Evolutionary conservation across 371 early-diverging fungal genomes (phyloP), one percentile per base, ranked within the genome.

Genomic region (Thermomucor indicae-seudaticae): DNA sequence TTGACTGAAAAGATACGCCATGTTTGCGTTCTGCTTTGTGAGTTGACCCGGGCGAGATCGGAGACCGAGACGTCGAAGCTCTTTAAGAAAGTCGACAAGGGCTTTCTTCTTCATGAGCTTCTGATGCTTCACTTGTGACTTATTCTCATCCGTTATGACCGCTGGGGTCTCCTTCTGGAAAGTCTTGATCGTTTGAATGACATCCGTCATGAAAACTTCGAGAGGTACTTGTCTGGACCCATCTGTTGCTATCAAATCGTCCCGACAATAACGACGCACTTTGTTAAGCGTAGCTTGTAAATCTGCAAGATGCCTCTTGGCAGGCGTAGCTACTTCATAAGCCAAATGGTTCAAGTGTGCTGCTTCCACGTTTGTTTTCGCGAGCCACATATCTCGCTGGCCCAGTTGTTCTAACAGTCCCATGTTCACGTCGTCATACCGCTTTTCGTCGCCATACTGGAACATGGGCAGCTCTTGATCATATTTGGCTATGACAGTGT

Each of bases 41-140:
- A 75, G 55, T 5, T 48, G 61, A 22, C 78, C 79, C 35, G 68
- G 70, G 41, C 89, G 78, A 16, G 78, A 72, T 35, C 88, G 86
- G 22, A 97, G 65, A 8, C 97, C 97, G 20, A 95, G 62, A 16
- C 81, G 74, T 38, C 87, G 81, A 50, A 96, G 57, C 37, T 86
- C 82, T 64, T 88, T 90, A 51, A 93, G 75, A 31, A 94, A 75
- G 64, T 96, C 96, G 34, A 86, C 88, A 6, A 94, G 64, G 0
- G 93, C 87, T 67, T 92, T 93, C 67, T 90, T 92, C 25, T 93
- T 85, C 28, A 93, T 67, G 29, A 85, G 61, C 62, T 91, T 89
- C 64, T 86, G 86, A 43, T 84, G 81, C 65, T 90, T 93, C 60
- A 84, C 78, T 28, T 64, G 56, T 3, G 69, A 73, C 58, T 80